Percentiles rank a stretch among this genome's conserved stretches.
These are phyloP conservation scores for Penicillium nordicum DNA, from an alignment of 2,329 filamentous ascomycete species.

Conservation along the genomic window DNA sequence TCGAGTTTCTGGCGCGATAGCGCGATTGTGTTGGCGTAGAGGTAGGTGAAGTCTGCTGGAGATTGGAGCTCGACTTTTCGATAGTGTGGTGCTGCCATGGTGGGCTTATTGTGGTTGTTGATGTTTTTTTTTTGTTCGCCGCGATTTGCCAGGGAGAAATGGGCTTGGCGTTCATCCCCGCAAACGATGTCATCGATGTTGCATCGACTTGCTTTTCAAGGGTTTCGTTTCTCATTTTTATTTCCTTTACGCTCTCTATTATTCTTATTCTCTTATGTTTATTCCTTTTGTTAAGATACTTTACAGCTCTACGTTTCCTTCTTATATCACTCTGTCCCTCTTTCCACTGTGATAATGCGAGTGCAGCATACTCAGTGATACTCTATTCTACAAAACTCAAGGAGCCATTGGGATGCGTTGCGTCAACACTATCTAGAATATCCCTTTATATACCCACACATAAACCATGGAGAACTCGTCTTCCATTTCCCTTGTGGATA, in stretches of 20 bases:
- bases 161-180: slow-evolving; percentile 20
- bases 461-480: slow-evolving; percentile 25
- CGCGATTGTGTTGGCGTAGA: slow-evolving; percentile 45
- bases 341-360: slow-evolving; percentile 5
- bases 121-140: slow-evolving; percentile 12
- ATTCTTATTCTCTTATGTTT: not conserved
- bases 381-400: not conserved
- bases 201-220: not conserved
- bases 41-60: slow-evolving; percentile 48
- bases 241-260: not conserved
- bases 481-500: slow-evolving; percentile 41
- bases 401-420: not conserved
- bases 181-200: slow-evolving; percentile 27
- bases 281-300: not conserved
- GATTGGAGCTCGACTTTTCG: slow-evolving; percentile 53
- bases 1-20: slow-evolving; percentile 49
- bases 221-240: not conserved
- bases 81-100: slow-evolving; percentile 38
- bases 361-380: not conserved
- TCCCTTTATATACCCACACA: not conserved
- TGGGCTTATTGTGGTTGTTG: slow-evolving; percentile 8
- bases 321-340: not conserved
- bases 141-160: slow-evolving; percentile 6
- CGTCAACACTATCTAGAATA: not conserved
- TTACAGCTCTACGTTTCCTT: not conserved